A percentile compares a stretch with the other conserved stretches of the same genome.
phyloP scores from a whole-genome alignment of 495 filamentous ascomycete genomes.

The Xylaria longipes region DNA sequence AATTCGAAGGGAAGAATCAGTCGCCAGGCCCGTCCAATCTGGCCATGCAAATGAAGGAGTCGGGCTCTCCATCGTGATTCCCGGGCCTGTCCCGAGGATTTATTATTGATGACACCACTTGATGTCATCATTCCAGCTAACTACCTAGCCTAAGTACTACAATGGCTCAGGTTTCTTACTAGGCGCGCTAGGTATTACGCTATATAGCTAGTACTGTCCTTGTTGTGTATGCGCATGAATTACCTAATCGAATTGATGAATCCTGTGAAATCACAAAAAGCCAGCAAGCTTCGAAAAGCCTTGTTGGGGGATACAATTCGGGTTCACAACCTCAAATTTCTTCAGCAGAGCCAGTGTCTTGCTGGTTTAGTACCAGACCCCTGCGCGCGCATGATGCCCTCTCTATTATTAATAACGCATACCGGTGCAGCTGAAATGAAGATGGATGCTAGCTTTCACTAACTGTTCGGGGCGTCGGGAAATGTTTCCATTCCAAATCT shows the following conservation, averaged over 20 bases:
- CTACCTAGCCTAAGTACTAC: background rate
- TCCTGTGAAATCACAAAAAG: background rate
- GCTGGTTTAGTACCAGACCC: background rate
- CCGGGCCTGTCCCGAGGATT: background rate
- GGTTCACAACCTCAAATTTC: background rate
- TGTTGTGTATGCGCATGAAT: background rate
- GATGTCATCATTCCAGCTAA: background rate
- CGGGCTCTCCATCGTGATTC: slow-evolving; percentile 7
- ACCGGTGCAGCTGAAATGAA: slow-evolving; percentile 10
- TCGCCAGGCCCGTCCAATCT: background rate
- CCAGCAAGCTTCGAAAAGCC: background rate
- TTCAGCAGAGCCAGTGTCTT: background rate
- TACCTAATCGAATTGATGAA: background rate
- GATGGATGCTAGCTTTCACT: slow-evolving; percentile 14
- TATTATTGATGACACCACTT: slow-evolving; percentile 1
- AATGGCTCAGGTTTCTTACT: background rate
- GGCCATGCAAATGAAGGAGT: slow-evolving; percentile 19
- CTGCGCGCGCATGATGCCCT: slow-evolving; percentile 5
- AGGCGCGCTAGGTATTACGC: background rate
- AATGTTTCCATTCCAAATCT: slow-evolving; percentile 20
- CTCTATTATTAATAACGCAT: background rate
- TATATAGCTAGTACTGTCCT: no score
- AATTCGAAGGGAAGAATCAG: slow-evolving; percentile 16
- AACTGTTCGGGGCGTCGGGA: slow-evolving; percentile 4
- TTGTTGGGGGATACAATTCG: background rate